Evolutionary conservation across 768 basidiomycete genomes (phyloP).

Genomic region (Hydnum rufescens): DNA sequence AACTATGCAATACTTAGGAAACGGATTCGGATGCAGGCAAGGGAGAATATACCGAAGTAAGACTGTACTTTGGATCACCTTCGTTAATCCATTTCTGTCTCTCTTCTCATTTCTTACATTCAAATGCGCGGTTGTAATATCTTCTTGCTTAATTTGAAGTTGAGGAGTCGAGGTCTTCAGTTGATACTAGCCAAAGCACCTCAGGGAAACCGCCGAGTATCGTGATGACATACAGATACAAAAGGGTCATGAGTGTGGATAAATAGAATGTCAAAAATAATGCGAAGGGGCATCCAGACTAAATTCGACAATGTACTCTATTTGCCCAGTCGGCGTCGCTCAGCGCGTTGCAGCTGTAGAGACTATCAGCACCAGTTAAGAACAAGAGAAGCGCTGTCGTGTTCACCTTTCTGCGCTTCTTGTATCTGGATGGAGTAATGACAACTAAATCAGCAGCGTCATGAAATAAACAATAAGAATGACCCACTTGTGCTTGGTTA

Average conservation of each 20-base stretch:
- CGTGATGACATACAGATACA: too few species aligned
- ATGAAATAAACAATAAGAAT: background rate
- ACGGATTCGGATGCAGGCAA: constrained; percentile 66
- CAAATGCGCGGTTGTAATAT: background rate
- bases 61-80: background rate
- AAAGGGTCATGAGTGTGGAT: too few species aligned
- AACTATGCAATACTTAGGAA: constrained; percentile 37
- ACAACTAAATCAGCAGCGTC: background rate
- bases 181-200: background rate
- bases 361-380: constrained; percentile 1
- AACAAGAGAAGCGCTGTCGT: constrained; percentile 15
- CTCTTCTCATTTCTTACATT: background rate
- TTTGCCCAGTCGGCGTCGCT: constrained; percentile 14
- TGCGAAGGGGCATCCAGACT: too few species aligned
- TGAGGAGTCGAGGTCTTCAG: background rate
- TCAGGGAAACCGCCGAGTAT: background rate
- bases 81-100: background rate
- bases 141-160: too few species aligned
- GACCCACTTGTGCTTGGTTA: constrained; percentile 90
- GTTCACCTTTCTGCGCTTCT: constrained; percentile 82
- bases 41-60: constrained; percentile 78
- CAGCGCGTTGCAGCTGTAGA: constrained; percentile 15
- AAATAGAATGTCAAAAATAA: too few species aligned
- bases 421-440: constrained; percentile 31
- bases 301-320: too few species aligned